Evolutionary conservation across 352 stramenopile species (phyloP).

Genomic region (Globisporangium mamillatum): DNA sequence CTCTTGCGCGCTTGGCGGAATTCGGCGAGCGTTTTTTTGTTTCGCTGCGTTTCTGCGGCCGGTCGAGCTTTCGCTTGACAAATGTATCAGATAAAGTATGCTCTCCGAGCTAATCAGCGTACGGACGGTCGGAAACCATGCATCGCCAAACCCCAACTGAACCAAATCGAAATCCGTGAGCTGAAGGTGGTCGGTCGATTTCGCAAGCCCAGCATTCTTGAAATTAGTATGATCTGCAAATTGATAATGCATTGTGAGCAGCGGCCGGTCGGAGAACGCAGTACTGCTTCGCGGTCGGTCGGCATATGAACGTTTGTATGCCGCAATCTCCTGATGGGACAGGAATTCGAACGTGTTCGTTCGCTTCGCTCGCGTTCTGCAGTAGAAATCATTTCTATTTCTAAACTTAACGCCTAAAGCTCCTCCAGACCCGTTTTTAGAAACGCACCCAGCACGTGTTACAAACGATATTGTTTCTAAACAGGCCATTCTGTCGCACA

Average conservation of each 20-base stretch:
- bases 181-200: neutral
- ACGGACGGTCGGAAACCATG: neutral
- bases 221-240: neutral
- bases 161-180: neutral
- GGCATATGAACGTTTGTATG: conserved; percentile 14
- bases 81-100: neutral
- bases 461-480: neutral
- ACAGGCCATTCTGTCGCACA: neutral
- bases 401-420: neutral
- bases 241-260: neutral
- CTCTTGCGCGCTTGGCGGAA: conserved; percentile 2
- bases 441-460: neutral
- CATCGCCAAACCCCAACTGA: neutral
- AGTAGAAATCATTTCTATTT: conserved; percentile 5
- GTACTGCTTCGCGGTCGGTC: conserved; percentile 6
- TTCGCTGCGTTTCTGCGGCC: conserved; percentile 2
- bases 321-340: neutral
- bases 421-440: neutral
- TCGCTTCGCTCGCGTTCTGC: conserved; percentile 2
- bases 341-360: conserved; percentile 12
- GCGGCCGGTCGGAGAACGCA: neutral
- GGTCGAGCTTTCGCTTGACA: neutral
- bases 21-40: conserved; percentile 9
- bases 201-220: neutral
- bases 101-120: neutral